Evolutionary conservation across 2,329 filamentous ascomycete genomes (phyloP).

Genomic region (Aspergillus glaucus): DNA sequence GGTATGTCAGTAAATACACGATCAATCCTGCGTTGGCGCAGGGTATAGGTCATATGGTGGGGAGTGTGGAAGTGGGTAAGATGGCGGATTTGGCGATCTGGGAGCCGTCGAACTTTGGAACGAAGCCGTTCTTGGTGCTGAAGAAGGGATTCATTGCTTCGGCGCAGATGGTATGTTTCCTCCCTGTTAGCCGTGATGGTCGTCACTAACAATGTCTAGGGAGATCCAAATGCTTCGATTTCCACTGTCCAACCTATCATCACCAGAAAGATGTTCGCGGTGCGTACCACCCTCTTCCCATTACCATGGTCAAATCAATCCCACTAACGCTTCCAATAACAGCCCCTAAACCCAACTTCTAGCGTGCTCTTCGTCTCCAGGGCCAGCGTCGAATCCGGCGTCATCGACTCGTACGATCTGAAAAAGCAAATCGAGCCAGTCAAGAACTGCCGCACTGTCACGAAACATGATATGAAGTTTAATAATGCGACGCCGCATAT

Average conservation of each 20-base stretch:
- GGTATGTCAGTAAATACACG: conserved; percentile 88
- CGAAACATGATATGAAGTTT: conserved; percentile 79
- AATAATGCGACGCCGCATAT: conserved; percentile 75
- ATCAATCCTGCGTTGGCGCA: conserved; percentile 84
- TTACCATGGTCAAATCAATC: background rate
- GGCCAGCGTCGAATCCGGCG: conserved; percentile 58
- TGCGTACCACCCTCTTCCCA: conserved; percentile 13
- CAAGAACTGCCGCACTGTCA: conserved; percentile 61
- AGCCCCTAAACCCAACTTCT: conserved; percentile 58
- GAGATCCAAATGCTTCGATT: conserved; percentile 71
- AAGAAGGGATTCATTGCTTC: conserved; percentile 79
- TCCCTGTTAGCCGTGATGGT: no score
- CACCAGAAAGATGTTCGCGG: conserved; percentile 74
- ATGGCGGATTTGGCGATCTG: conserved; percentile 79
- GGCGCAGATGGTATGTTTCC: conserved; percentile 64
- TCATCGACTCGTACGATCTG: conserved; percentile 60
- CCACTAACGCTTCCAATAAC: background rate
- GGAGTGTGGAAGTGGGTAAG: conserved; percentile 77
- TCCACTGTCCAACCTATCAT: conserved; percentile 76
- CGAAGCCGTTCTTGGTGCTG: conserved; percentile 69
- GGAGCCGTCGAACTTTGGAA: conserved; percentile 75
- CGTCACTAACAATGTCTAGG: conserved; percentile 19
- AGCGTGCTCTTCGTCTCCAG: conserved; percentile 74
- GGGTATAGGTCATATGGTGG: conserved; percentile 75
- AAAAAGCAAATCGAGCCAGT: conserved; percentile 72